Base-by-base conservation (phyloP, 1,284 basidiomycete genomes). In the Ganoderma lucidum region DNA sequence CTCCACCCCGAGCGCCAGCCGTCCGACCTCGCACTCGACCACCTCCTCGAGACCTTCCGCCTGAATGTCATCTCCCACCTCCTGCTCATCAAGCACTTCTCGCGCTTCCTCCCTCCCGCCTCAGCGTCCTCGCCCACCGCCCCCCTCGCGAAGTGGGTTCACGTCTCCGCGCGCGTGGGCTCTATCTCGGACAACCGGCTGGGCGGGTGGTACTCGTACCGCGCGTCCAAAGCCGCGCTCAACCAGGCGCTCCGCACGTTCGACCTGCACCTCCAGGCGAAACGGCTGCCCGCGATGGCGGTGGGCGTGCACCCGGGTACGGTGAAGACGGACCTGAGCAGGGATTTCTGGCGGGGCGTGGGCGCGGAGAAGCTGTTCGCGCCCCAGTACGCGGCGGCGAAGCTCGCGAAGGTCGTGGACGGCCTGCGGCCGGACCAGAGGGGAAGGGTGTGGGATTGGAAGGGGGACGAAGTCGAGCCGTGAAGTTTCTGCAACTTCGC, bases 201-300 rank as follows among this genome's bases (percentile, higher is more conserved):
- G 62, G 90, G 90, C 8, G 90, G 88, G 39, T 93, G 92, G 92
- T 93, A 91, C 78, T 90, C 88, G 35, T 93, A 93, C 78, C 86
- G 92, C 56, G 83, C 90, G 66, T 92, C 90, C 66, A 94, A 94
- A 78, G 88, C 92, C 0, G 92, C 92, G 56, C 83, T 93, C 68
- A 93, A 94, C 77, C 91, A 93, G 78, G 84, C 91, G 62, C 82
- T 93, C 75, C 87, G 88, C 69, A 92, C 89, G 2, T 88, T 93
- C 70, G 88, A 92, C 76, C 81, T 89, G 68, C 88, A 93, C 75
- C 83, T 93, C 48, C 78, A 83, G 70, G 81, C 85, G 78, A 85
- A 86, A 73, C 85, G 84, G 69, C 81, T 79, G 3, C 83, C 85
- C 8, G 87, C 89, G 12, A 85, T 93, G 59, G 85, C 83, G 72